Conservation (phyloP, 345 rosid genomes). For the Melaleuca alternifolia region DNA sequence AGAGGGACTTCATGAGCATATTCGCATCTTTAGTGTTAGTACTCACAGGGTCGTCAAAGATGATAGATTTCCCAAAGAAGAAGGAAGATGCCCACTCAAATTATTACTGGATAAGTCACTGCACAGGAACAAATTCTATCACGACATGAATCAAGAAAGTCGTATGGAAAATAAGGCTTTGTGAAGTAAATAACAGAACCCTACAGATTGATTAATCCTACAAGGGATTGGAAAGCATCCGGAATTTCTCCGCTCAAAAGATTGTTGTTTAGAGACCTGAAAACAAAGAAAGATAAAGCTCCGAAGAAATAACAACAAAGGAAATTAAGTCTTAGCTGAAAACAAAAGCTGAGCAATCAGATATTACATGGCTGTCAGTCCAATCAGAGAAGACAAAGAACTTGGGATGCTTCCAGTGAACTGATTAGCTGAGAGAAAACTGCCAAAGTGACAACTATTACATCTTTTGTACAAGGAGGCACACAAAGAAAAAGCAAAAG, state of each 20-base stretch:
- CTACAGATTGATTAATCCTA: slow-evolving; percentile 76
- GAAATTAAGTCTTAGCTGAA: slow-evolving; percentile 1
- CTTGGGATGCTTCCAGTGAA: slow-evolving; percentile 91
- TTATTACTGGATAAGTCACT: slow-evolving; percentile 86
- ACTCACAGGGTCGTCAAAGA: slow-evolving; percentile 75
- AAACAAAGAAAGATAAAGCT: background rate
- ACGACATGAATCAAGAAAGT: slow-evolving; percentile 1
- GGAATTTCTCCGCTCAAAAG: slow-evolving; percentile 81
- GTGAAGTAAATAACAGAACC: slow-evolving; percentile 13
- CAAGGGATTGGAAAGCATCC: slow-evolving; percentile 58
- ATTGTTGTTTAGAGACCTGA: slow-evolving; percentile 83
- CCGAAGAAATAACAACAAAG: background rate
- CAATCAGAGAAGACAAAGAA: slow-evolving; percentile 52
- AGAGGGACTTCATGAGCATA: background rate
- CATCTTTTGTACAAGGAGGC: slow-evolving; percentile 1
- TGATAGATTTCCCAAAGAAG: slow-evolving; percentile 53
- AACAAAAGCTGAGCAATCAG: background rate
- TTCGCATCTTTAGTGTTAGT: background rate
- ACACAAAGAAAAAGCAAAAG: background rate
- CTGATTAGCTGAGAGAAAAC: slow-evolving; percentile 87
- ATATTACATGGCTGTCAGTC: slow-evolving; percentile 60
- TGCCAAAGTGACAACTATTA: slow-evolving; percentile 44
- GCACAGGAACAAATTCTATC: slow-evolving; percentile 13
- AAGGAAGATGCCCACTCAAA: slow-evolving; percentile 74
- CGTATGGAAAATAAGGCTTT: background rate